These are phyloP conservation scores for Rhododendron williamsianum DNA, from an alignment of 148 eudicot genomes.

Conservation along the genomic window DNA sequence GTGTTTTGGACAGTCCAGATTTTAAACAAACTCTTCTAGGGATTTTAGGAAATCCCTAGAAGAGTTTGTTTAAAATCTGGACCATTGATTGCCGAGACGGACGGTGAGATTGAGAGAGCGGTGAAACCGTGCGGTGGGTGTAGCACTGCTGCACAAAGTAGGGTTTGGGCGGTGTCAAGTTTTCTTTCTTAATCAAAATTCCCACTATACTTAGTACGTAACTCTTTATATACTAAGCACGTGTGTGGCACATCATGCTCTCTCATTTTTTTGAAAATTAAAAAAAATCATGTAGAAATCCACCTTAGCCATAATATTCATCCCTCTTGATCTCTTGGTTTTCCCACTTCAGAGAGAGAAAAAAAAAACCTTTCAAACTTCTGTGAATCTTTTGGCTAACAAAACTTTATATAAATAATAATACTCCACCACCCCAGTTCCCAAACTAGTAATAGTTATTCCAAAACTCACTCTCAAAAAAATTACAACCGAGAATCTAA, in stretches of 20 bases:
- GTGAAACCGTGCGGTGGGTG: no score
- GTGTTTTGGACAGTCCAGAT: no score
- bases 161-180: background rate
- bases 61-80: no score
- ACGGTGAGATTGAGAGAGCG: no score
- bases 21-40: no score
- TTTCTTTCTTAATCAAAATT: background rate
- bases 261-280: no score
- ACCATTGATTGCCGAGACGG: no score
- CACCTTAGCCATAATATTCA: background rate
- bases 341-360: background rate
- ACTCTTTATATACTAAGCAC: background rate
- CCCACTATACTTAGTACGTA: background rate
- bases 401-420: background rate
- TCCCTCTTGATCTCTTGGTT: background rate
- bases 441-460: background rate
- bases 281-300: no score
- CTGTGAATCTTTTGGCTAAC: background rate
- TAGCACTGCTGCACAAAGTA: background rate
- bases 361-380: background rate
- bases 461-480: background rate
- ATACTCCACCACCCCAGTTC: background rate
- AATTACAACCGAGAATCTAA: background rate
- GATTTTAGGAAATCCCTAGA: no score
- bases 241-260: background rate